Evolutionary conservation across 139 green algal genomes (phyloP).

Genomic region (Edaphochlamys debaryana): DNA sequence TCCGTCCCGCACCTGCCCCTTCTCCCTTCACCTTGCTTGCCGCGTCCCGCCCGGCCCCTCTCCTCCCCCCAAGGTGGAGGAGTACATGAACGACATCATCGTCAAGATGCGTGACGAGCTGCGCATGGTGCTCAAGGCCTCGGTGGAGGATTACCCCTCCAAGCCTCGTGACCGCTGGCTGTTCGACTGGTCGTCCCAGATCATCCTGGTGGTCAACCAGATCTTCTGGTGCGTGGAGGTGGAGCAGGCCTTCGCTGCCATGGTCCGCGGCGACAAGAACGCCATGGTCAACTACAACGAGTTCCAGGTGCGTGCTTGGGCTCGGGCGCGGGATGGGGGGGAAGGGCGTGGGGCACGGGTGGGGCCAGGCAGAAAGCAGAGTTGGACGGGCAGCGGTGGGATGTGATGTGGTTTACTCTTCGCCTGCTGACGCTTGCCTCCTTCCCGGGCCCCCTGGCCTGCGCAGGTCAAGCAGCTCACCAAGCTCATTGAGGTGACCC

Average conservation of each 20-base stretch:
- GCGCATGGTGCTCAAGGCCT: conserved; percentile 71
- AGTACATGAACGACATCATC: conserved; percentile 91
- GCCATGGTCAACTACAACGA: conserved; percentile 88
- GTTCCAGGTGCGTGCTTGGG: conserved; percentile 67
- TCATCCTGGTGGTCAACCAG: conserved; percentile 93
- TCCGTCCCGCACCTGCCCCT: too few relatives aligned
- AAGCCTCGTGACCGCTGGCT: conserved; percentile 82
- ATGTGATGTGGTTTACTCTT: too few relatives aligned
- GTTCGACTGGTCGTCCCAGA: conserved; percentile 88
- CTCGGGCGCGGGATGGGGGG: too few relatives aligned
- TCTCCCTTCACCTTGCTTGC: neutral
- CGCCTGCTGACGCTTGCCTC: too few relatives aligned
- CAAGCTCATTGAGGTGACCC: conserved; percentile 81
- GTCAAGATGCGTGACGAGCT: conserved; percentile 88
- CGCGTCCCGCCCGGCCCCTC: too few relatives aligned
- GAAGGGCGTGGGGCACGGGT: too few relatives aligned
- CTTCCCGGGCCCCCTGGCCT: too few relatives aligned
- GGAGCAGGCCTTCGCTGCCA: conserved; percentile 77
- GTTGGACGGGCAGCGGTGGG: too few relatives aligned
- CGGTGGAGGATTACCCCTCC: conserved; percentile 78
- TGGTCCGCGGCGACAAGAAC: conserved; percentile 69
- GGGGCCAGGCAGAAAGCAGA: too few relatives aligned
- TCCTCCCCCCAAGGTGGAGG: conserved; percentile 73
- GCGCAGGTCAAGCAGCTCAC: conserved; percentile 86
- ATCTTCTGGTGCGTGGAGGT: conserved; percentile 93